Conservation (phyloP, 768 basidiomycete genomes). For the Boletus vermiculosoides region DNA sequence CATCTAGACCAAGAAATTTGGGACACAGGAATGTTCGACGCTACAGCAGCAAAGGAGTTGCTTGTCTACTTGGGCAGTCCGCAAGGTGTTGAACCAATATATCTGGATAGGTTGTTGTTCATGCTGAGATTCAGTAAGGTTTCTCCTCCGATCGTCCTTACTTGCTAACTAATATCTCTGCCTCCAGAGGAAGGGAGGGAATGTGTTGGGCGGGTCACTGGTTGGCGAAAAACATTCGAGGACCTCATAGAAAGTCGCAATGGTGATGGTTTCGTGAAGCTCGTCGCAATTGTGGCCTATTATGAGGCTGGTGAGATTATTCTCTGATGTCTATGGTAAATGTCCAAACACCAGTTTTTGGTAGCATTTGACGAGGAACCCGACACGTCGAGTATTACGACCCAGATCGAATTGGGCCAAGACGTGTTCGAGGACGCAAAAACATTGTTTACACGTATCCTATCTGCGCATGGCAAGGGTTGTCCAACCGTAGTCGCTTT, state of each 20-base stretch:
- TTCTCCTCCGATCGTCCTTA: background rate
- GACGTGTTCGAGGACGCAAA: slow-evolving; percentile 1
- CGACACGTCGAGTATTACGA: background rate
- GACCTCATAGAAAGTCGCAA: background rate
- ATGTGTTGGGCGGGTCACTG: background rate
- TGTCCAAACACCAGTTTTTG: background rate
- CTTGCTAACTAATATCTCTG: background rate
- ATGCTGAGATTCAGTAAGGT: slow-evolving; percentile 15
- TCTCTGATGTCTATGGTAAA: background rate
- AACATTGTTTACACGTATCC: background rate
- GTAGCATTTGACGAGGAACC: background rate
- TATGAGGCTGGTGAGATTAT: slow-evolving; percentile 11
- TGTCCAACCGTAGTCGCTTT: slow-evolving; percentile 12
- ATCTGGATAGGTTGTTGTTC: too few species aligned
- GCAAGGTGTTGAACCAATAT: slow-evolving; percentile 5
- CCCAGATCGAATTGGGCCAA: background rate
- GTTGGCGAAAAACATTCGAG: background rate
- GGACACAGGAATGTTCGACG: slow-evolving; percentile 13
- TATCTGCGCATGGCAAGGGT: slow-evolving; percentile 3
- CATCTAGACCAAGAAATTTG: slow-evolving; percentile 2
- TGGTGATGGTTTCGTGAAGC: slow-evolving; percentile 4
- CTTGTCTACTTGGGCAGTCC: slow-evolving; percentile 2
- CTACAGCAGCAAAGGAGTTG: slow-evolving; percentile 1
- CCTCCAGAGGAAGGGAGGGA: slow-evolving; percentile 9
- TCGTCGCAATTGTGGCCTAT: slow-evolving; percentile 10